Evolutionary conservation across 768 basidiomycete genomes (phyloP).

Genomic region (Piloderma croceum): DNA sequence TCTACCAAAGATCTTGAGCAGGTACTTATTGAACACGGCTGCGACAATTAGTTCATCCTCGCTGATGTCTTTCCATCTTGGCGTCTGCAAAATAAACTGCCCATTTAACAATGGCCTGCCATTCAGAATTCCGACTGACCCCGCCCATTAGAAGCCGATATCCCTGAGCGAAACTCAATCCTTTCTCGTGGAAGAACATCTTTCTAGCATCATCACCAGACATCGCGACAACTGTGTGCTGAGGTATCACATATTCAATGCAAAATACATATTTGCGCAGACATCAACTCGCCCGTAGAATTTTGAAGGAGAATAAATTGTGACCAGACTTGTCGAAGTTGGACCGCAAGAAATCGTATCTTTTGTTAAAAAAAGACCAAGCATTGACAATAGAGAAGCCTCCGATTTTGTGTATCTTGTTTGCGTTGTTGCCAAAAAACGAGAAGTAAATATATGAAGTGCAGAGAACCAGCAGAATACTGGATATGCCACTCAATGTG

Average conservation of each 20-base stretch:
- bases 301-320: constrained; percentile 25
- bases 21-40: constrained; percentile 18
- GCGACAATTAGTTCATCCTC: no score
- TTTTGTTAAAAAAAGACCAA: constrained; percentile 28
- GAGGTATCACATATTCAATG: constrained; percentile 22
- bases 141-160: constrained; percentile 77
- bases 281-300: constrained; percentile 24
- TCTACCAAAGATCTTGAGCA: constrained; percentile 16
- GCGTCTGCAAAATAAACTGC: no score
- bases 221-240: constrained; percentile 64
- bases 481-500: no score
- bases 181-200: constrained; percentile 64
- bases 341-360: constrained; percentile 24
- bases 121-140: constrained; percentile 37
- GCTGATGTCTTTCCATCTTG: no score
- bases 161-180: constrained; percentile 71
- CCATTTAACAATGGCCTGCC: not conserved
- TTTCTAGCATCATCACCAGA: constrained; percentile 68
- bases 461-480: no score
- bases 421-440: no score
- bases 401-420: constrained; percentile 14
- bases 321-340: constrained; percentile 20
- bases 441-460: no score
- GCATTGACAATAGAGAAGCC: constrained; percentile 24
- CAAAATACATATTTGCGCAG: constrained; percentile 2